Evolutionary conservation across 2,329 filamentous ascomycete species (phyloP).

Genomic region (Pezicula neosporulosa): DNA sequence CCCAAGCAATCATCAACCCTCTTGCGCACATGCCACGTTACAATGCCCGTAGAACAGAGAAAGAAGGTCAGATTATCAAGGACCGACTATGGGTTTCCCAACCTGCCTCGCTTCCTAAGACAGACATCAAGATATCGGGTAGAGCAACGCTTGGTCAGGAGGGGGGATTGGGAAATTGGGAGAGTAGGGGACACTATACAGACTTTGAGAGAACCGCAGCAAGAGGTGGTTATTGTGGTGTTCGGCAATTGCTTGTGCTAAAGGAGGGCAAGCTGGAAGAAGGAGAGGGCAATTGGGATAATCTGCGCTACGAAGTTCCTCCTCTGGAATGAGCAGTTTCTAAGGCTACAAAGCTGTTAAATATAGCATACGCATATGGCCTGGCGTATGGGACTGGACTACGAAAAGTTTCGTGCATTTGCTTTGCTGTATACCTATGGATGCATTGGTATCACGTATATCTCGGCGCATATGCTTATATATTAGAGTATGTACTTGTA

Average conservation of each 20-base stretch:
- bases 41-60: conserved; percentile 59
- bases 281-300: conserved; percentile 31
- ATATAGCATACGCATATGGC: too few relatives aligned
- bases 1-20: conserved; percentile 55
- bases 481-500: too few relatives aligned
- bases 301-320: conserved; percentile 22
- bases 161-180: conserved; percentile 21
- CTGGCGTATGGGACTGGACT: too few relatives aligned
- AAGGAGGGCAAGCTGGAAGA: conserved; percentile 18
- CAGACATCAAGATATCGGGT: not conserved
- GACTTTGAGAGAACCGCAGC: conserved; percentile 40
- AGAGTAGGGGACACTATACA: conserved; percentile 32
- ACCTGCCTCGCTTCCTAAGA: not conserved
- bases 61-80: conserved; percentile 49
- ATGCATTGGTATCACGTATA: too few relatives aligned
- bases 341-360: too few relatives aligned
- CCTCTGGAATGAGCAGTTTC: conserved; percentile 12
- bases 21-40: conserved; percentile 52
- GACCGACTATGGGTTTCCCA: conserved; percentile 47
- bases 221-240: conserved; percentile 53
- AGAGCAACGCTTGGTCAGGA: conserved; percentile 18
- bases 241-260: conserved; percentile 47
- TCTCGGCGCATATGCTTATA: too few relatives aligned
- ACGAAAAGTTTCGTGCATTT: too few relatives aligned
- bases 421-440: too few relatives aligned